Base-by-base conservation (phyloP, 129 eudicot species). In the Flaveria bidentis region DNA sequence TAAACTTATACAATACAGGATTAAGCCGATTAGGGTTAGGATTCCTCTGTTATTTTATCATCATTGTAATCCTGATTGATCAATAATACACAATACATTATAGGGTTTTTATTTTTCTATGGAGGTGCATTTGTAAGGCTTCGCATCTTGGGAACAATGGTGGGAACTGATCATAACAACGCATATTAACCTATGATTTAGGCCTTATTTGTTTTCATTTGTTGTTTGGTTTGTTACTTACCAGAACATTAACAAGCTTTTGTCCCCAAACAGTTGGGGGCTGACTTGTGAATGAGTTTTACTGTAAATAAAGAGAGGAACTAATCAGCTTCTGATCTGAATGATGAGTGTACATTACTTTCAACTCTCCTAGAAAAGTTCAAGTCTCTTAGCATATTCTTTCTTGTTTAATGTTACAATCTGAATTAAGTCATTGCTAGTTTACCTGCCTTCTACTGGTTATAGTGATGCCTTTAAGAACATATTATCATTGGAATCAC, bases 191-290 rank as follows among this genome's bases (percentile, higher is more conserved):
- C 69, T 33, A 33, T 15, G 45, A 11, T 39, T 56, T 39, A 49
- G 68, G 23, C 53, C 52, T 18, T 57, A 56, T 20, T 36, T 41
- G 17, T 55, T 18, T 61, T 26, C 17, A 10, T 72, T 53, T 33
- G 66, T 72, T 53, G 76, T 33, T 45, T 42, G 69, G 73, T 42
- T 45, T 42, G 49, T 66, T 41, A 16, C 9, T 70, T 70, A 49
- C 61, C 13, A 25, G 23, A 25, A 49, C 3, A 70, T 15, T 17
- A 25, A 70, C 46, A 28, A 70, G 25, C 41, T 30, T 47, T 50
- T 49, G 61, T 49, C 23, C 20, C 25, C n/a, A 66, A 66, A n/a
- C 3, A 66, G 71, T 61, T 61, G 18, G 67, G 36, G 67, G 17
- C 6, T 25, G 39, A 58, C 65, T 58, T 58, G n/a, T 22, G 26